Evolutionary conservation across 495 filamentous ascomycete species (phyloP).

Genomic region (Symbiotaphrina buchneri): DNA sequence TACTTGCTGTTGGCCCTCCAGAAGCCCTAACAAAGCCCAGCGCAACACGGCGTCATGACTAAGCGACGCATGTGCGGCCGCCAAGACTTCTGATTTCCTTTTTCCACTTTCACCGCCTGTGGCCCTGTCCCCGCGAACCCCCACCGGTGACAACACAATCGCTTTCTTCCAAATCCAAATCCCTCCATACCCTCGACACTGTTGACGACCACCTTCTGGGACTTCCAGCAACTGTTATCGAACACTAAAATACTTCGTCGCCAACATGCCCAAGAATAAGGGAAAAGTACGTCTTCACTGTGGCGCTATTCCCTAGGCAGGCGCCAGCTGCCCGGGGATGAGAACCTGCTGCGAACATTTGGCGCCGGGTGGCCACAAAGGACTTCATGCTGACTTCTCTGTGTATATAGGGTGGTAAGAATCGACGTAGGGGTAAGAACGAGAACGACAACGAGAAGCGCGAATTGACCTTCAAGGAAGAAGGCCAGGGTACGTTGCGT

Average conservation of each 20-base stretch:
- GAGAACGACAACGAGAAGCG: conserved; percentile 99
- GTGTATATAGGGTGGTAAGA: conserved; percentile 80
- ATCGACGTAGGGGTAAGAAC: conserved; percentile 96
- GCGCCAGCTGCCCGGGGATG: background rate
- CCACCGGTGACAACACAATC: background rate
- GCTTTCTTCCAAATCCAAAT: background rate
- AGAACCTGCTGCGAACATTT: background rate
- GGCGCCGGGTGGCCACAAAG: background rate
- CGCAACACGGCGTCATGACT: no score
- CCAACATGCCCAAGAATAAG: conserved; percentile 93
- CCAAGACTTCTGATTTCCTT: no score
- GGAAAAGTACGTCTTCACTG: conserved; percentile 50
- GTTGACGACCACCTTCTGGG: conserved; percentile 2
- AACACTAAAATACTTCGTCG: conserved; percentile 2
- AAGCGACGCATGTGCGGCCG: no score
- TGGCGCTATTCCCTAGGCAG: background rate
- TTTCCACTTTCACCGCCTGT: no score
- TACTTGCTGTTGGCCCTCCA: no score
- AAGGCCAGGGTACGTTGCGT: conserved; percentile 53
- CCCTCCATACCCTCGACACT: no score
- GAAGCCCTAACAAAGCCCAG: no score
- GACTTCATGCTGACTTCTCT: background rate
- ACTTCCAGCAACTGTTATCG: background rate
- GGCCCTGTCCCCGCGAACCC: no score
- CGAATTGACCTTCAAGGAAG: conserved; percentile 96